Evolutionary conservation across 1,284 basidiomycete species (phyloP).

Genomic region (Uromyces viciae-fabae): DNA sequence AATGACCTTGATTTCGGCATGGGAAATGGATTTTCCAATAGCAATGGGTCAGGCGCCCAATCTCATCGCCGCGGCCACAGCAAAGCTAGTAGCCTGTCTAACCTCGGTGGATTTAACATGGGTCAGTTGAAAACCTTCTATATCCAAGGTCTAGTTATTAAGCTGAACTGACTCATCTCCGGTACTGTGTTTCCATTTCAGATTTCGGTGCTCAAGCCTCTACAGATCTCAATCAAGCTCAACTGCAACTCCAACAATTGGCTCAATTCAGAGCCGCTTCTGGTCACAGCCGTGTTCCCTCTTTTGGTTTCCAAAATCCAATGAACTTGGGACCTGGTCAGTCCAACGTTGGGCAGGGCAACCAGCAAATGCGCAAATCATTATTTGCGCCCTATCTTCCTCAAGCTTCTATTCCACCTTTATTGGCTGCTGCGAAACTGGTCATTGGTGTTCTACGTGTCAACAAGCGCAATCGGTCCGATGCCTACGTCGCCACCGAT

Average conservation of each 20-base stretch:
- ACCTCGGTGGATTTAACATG: constrained; percentile 45
- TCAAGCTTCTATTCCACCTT: constrained; percentile 90
- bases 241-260: constrained; percentile 89
- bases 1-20: constrained; percentile 44
- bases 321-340: constrained; percentile 77
- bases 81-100: constrained; percentile 40
- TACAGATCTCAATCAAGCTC: constrained; percentile 59
- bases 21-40: constrained; percentile 67
- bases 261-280: constrained; percentile 95
- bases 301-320: constrained; percentile 95
- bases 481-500: constrained; percentile 99
- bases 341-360: constrained; percentile 63
- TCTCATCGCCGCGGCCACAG: constrained; percentile 51
- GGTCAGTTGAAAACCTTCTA: neutral
- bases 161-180: constrained; percentile 31
- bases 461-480: constrained; percentile 97
- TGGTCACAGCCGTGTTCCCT: constrained; percentile 92
- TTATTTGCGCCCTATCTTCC: constrained; percentile 98
- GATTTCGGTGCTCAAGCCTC: constrained; percentile 48
- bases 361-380: constrained; percentile 88
- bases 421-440: constrained; percentile 95
- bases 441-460: constrained; percentile 96
- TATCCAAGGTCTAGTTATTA: constrained; percentile 12
- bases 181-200: constrained; percentile 12
- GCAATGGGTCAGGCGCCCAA: constrained; percentile 63